Conservation (phyloP, 2,329 filamentous ascomycete genomes). For the Penicillium expansum region DNA sequence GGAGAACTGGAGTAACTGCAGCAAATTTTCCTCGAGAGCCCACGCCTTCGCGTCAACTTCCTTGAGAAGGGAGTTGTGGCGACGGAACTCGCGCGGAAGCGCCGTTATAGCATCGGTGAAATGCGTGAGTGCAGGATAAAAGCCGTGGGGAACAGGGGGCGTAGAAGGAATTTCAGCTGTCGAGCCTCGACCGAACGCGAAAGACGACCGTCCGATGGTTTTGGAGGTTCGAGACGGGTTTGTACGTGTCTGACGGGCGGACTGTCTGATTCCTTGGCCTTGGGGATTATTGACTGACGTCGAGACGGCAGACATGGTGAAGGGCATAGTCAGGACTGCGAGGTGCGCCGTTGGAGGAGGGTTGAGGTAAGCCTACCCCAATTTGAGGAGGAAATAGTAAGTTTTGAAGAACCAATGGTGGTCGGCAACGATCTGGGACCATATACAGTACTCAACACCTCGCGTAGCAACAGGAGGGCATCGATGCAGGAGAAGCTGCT, state of each 20-base stretch:
- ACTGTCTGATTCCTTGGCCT: conserved; percentile 34
- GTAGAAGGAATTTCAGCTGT: conserved; percentile 27
- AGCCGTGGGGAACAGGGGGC: conserved; percentile 45
- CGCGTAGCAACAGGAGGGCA: conserved; percentile 4
- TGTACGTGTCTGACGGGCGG: conserved; percentile 48
- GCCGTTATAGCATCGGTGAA: conserved; percentile 92
- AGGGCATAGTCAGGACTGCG: conserved; percentile 10
- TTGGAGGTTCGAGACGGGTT: conserved; percentile 51
- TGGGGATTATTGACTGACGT: conserved; percentile 29
- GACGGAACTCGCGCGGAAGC: conserved; percentile 88
- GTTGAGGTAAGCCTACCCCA: conserved; percentile 10
- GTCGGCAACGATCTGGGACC: not conserved
- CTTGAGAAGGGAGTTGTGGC: conserved; percentile 92
- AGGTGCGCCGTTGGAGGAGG: conserved; percentile 13
- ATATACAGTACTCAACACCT: conserved; percentile 2
- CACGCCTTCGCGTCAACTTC: conserved; percentile 98
- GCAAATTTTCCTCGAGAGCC: conserved; percentile 77
- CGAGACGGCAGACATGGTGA: conserved; percentile 28
- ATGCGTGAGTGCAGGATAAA: conserved; percentile 66
- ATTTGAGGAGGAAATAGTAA: conserved; percentile 1
- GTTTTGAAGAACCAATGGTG: conserved; percentile 2
- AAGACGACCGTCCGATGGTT: conserved; percentile 41
- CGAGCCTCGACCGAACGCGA: conserved; percentile 38
- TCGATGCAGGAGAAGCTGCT: conserved; percentile 7
- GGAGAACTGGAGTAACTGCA: conserved; percentile 61